Percentiles rank a stretch among this genome's conserved stretches.
Evolutionary conservation across 1,139 yeast genomes (phyloP).

Genomic region (Candida sanyaensis): DNA sequence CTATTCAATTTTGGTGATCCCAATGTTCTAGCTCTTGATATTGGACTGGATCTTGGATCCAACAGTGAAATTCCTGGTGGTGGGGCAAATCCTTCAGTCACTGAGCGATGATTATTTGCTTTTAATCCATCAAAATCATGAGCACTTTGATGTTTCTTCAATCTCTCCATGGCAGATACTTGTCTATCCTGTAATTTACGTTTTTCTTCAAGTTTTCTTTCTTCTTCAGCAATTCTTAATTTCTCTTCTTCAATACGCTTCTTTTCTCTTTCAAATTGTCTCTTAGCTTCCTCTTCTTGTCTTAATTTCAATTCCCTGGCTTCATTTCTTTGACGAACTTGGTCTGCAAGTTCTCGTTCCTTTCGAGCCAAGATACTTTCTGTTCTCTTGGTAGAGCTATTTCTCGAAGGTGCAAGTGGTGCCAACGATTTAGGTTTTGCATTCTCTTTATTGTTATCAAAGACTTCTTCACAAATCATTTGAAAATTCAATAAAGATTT

Average conservation of each 20-base stretch:
- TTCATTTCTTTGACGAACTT: conserved; percentile 31
- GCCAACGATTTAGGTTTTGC: conserved; percentile 4
- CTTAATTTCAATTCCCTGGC: conserved; percentile 26
- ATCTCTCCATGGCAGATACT: conserved; percentile 30
- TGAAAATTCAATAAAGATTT: conserved; percentile 34
- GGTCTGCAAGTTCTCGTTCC: conserved; percentile 34
- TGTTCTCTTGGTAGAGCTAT: conserved; percentile 5
- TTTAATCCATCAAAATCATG: conserved; percentile 28
- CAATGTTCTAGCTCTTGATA: conserved; percentile 41
- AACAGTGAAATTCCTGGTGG: conserved; percentile 25
- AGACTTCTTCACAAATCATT: conserved; percentile 34
- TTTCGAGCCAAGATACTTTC: conserved; percentile 19
- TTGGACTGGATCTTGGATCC: conserved; percentile 40
- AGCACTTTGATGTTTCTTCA: conserved; percentile 30
- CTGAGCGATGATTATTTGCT: conserved; percentile 18
- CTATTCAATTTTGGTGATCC: conserved; percentile 26
- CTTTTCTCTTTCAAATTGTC: conserved; percentile 15
- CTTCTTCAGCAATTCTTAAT: conserved; percentile 11
- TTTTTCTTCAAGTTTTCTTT: conserved; percentile 15
- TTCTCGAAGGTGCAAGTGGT: conserved; percentile 1
- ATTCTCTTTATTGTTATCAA: conserved; percentile 16
- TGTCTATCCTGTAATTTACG: conserved; percentile 28
- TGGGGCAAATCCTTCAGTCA: conserved; percentile 21
- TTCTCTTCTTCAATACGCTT: conserved; percentile 18
- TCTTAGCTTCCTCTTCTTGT: conserved; percentile 17